A percentile compares a stretch with the other conserved stretches of the same genome.
Evolutionary conservation across 208 protist species (phyloP).

Genomic region (Trypanosoma mega): DNA sequence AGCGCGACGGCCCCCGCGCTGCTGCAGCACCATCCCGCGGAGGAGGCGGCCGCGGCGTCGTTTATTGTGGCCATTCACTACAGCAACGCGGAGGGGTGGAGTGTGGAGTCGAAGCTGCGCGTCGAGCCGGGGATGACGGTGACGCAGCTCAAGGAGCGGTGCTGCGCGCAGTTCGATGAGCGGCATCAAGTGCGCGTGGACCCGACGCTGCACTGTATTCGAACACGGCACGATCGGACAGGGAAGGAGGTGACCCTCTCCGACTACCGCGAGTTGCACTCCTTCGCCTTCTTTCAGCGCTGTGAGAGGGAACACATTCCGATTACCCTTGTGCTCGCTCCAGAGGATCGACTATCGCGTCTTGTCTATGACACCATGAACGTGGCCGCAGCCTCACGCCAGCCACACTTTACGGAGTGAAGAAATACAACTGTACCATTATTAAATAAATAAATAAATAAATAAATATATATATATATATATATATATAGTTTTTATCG

Average conservation of each 20-base stretch:
- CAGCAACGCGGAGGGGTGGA: slow-evolving; percentile 15
- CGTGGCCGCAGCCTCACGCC: background rate
- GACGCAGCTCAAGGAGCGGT: slow-evolving; percentile 13
- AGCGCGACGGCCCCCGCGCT: too few relatives aligned
- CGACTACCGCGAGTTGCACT: slow-evolving; percentile 21
- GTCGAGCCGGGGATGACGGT: slow-evolving; percentile 24
- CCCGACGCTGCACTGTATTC: background rate
- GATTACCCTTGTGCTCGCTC: slow-evolving; percentile 9
- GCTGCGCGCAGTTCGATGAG: slow-evolving; percentile 18
- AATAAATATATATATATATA: background rate
- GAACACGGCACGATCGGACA: slow-evolving; percentile 12
- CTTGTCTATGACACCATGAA: slow-evolving; percentile 22
- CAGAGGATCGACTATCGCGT: slow-evolving; percentile 6
- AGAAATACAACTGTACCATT: background rate
- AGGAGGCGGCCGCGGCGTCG: background rate
- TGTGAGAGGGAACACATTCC: slow-evolving; percentile 18
- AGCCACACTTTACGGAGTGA: background rate
- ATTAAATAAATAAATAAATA: background rate
- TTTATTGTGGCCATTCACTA: slow-evolving; percentile 30
- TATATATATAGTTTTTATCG: slow-evolving; percentile 6
- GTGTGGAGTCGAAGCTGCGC: slow-evolving; percentile 17
- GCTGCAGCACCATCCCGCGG: too few relatives aligned
- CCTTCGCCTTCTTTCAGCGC: slow-evolving; percentile 22
- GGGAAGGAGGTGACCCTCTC: slow-evolving; percentile 13
- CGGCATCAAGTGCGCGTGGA: slow-evolving; percentile 11